phyloP scores from a whole-genome alignment of 495 filamentous ascomycete species.

The Aspergillus biplanus region DNA sequence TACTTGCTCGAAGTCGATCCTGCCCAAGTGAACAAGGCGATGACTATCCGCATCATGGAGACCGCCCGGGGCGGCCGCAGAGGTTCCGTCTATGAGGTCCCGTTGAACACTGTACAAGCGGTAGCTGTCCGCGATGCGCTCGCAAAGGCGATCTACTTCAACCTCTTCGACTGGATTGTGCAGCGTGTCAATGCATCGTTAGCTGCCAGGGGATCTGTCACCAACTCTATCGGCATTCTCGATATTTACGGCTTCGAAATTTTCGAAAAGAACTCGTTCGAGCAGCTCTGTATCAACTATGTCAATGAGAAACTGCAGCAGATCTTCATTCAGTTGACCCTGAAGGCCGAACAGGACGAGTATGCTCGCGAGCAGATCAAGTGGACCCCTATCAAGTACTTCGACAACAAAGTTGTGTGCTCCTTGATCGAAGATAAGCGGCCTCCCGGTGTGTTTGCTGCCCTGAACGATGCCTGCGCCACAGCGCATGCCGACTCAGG shows the following conservation, averaged over 20 bases:
- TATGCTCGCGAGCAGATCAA: slow-evolving; percentile 95
- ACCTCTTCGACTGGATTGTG: slow-evolving; percentile 99
- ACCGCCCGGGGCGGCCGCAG: slow-evolving; percentile 81
- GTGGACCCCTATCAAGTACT: slow-evolving; percentile 99
- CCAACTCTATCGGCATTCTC: slow-evolving; percentile 92
- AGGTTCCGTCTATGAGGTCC: slow-evolving; percentile 87
- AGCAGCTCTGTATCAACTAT: slow-evolving; percentile 99
- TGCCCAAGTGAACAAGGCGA: slow-evolving; percentile 78
- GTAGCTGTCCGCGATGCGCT: slow-evolving; percentile 90
- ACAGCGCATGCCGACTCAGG: slow-evolving; percentile 94
- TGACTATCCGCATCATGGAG: slow-evolving; percentile 88
- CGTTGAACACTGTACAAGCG: slow-evolving; percentile 90
- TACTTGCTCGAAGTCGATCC: slow-evolving; percentile 91
- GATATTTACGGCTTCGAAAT: slow-evolving; percentile 99
- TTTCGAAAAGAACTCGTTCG: slow-evolving; percentile 98
- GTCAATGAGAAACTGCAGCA: slow-evolving; percentile 99
- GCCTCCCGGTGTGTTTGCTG: slow-evolving; percentile 93
- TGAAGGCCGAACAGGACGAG: slow-evolving; percentile 98
- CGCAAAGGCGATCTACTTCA: slow-evolving; percentile 93
- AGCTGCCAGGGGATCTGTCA: slow-evolving; percentile 71
- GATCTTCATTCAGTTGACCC: slow-evolving; percentile 97
- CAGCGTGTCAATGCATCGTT: slow-evolving; percentile 88
- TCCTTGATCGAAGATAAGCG: slow-evolving; percentile 93
- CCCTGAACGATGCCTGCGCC: slow-evolving; percentile 95
- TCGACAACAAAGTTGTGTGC: slow-evolving; percentile 99